Evolutionary conservation across 768 basidiomycete species (phyloP).

Genomic region (Collybia sordida): DNA sequence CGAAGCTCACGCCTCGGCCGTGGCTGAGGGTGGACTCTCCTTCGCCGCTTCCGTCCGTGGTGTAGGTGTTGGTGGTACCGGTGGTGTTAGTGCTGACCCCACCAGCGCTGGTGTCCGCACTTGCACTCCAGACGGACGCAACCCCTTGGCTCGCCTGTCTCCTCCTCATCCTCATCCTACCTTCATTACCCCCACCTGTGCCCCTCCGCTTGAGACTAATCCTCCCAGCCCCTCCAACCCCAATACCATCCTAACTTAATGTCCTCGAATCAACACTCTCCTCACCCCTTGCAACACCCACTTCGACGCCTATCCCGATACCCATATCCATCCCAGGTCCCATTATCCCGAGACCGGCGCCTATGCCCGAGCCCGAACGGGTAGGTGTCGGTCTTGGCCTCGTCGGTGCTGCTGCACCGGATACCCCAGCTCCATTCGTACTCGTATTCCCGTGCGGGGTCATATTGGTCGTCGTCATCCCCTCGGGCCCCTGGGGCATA

Average conservation of each 20-base stretch:
- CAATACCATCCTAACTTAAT: background rate
- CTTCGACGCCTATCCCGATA: constrained; percentile 18
- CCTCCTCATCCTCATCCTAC: background rate
- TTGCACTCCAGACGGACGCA: too few relatives aligned
- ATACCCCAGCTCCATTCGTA: too few relatives aligned
- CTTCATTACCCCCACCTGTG: background rate
- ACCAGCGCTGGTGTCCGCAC: too few relatives aligned
- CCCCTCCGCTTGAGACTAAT: background rate
- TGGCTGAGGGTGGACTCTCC: background rate
- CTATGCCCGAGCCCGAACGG: constrained; percentile 14
- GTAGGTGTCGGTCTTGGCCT: background rate
- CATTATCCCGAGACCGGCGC: constrained; percentile 21
- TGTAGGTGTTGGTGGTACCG: too few relatives aligned
- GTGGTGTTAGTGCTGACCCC: background rate
- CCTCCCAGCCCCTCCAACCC: background rate
- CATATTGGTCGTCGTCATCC: background rate
- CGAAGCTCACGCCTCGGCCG: constrained; percentile 18
- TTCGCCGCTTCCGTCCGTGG: background rate
- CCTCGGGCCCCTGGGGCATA: background rate
- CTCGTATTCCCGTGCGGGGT: too few relatives aligned
- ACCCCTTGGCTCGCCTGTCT: background rate
- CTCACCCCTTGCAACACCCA: constrained; percentile 9
- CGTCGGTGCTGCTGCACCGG: too few relatives aligned
- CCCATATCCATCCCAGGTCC: constrained; percentile 23
- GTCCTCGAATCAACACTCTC: background rate